Evolutionary conservation across 495 filamentous ascomycete genomes (phyloP).

Genomic region (Cryomyces minteri): DNA sequence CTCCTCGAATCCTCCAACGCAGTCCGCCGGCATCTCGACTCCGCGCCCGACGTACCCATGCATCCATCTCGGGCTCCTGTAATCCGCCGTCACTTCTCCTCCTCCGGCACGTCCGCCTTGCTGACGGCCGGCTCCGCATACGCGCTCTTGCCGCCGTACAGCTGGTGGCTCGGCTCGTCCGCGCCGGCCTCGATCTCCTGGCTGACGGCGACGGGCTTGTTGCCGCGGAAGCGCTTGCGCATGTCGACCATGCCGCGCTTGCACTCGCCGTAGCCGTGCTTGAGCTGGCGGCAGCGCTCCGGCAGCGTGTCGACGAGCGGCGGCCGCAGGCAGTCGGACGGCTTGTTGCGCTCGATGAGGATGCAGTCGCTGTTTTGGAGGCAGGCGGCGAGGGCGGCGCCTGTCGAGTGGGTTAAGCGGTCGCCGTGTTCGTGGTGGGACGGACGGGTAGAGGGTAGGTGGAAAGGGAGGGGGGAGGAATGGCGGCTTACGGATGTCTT

Average conservation of each 20-base stretch:
- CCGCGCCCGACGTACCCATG: too few relatives aligned
- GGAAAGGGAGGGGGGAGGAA: background rate
- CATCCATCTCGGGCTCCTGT: too few relatives aligned
- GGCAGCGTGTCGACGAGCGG: conserved; percentile 66
- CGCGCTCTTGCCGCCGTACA: conserved; percentile 66
- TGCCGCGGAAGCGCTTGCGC: conserved; percentile 97
- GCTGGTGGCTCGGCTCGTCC: conserved; percentile 12
- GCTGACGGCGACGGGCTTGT: conserved; percentile 56
- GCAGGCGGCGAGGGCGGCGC: conserved; percentile 79
- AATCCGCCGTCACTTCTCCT: too few relatives aligned
- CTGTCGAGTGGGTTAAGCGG: conserved; percentile 25
- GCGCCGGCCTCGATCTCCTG: conserved; percentile 41
- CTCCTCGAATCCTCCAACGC: too few relatives aligned
- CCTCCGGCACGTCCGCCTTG: background rate
- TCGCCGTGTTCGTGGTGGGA: background rate
- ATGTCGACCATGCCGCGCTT: conserved; percentile 95
- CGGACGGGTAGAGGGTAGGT: background rate
- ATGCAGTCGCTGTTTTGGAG: conserved; percentile 92
- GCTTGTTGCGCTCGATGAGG: conserved; percentile 69
- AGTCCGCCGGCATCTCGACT: too few relatives aligned
- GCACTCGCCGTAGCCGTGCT: conserved; percentile 84
- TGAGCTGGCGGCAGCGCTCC: conserved; percentile 76
- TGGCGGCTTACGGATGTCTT: conserved; percentile 66
- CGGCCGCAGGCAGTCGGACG: conserved; percentile 70
- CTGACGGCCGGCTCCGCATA: conserved; percentile 21